Base-by-base conservation (phyloP, 441 rosid species). In the Adansonia grandidieri region DNA sequence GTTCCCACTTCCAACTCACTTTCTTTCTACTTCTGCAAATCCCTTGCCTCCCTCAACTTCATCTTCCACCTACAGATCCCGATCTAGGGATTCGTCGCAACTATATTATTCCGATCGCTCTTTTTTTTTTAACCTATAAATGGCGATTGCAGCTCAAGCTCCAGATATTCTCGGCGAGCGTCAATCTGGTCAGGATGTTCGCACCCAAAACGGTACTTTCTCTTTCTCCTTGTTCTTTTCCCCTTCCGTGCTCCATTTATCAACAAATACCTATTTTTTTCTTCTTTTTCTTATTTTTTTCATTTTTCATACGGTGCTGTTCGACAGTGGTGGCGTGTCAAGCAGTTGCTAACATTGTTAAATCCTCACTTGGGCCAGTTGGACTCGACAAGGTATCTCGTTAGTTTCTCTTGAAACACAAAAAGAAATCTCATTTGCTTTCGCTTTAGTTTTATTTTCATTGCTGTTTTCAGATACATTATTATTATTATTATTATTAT, bases 311-410 rank as follows among this genome's bases (percentile, higher is more conserved):
- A 15, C 13, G 40, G 66, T 6, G 13, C n/a, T 1, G 24, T 70
- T 50, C 9, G 62, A 40, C 75, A 94, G 99, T 94, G 84, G 71
- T 96, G 92, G 92, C 99, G 67, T 96, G 98, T 77, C 98, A 94
- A 90, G 98, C 98, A 40, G 89, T 96, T 50, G 94, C 98, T 4
- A 96, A 94, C 82, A 94, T 96, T 42, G 98, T 96, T n/a, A 96
- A 94, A 86, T 90, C 96, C 44, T 96, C 98, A 2, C 95, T 96
- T 45, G 98, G 99, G 79, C 98, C 98, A 2, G 98, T 96, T 68
- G 99, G 99, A 44, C 98, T 96, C 28, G 98, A 96, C 89, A 94
- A 96, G 96, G 98, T 94, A 79, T 76, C 40, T 1, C n/a, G 1
- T 10, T 6, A 0, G 32, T 48, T 13, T 47, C 50, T 70, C 2